These are phyloP conservation scores for Tricholoma bakamatsutake DNA, from an alignment of 768 basidiomycete genomes.

Conservation along the genomic window DNA sequence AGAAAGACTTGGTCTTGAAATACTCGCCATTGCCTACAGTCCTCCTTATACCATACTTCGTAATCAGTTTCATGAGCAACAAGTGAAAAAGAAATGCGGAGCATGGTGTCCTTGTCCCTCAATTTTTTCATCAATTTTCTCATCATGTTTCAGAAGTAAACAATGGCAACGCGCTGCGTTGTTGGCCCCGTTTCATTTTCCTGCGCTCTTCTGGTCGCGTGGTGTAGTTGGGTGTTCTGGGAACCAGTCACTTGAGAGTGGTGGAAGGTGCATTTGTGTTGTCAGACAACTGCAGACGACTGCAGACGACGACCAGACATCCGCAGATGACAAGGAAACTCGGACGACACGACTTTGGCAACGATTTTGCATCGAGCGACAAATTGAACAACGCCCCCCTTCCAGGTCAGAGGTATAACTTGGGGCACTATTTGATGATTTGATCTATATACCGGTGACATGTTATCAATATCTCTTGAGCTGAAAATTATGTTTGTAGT, in stretches of 20 bases:
- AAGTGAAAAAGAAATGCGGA: slow-evolving; percentile 1
- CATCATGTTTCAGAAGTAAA: slow-evolving; percentile 15
- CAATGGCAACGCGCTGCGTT: slow-evolving; percentile 6
- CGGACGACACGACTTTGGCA: neutral
- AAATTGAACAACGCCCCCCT: neutral
- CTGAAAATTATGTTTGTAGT: no score
- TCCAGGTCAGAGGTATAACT: neutral
- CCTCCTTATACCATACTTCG: slow-evolving; percentile 21
- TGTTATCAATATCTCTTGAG: no score
- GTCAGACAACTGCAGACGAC: no score
- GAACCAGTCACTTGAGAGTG: neutral
- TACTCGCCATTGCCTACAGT: slow-evolving; percentile 22
- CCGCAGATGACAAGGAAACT: neutral
- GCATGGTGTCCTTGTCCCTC: slow-evolving; percentile 14
- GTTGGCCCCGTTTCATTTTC: neutral
- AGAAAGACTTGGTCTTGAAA: slow-evolving; percentile 14
- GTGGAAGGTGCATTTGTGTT: neutral
- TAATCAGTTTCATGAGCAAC: neutral
- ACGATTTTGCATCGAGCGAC: neutral
- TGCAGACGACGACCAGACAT: no score
- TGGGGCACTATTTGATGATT: no score
- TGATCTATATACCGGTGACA: no score
- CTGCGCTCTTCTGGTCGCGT: neutral
- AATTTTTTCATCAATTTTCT: slow-evolving; percentile 13
- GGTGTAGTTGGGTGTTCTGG: slow-evolving; percentile 1